Evolutionary conservation across 2,329 filamentous ascomycete genomes (phyloP), one percentile per base, ranked within the genome.

Genomic region (Trichoderma semiorbis): DNA sequence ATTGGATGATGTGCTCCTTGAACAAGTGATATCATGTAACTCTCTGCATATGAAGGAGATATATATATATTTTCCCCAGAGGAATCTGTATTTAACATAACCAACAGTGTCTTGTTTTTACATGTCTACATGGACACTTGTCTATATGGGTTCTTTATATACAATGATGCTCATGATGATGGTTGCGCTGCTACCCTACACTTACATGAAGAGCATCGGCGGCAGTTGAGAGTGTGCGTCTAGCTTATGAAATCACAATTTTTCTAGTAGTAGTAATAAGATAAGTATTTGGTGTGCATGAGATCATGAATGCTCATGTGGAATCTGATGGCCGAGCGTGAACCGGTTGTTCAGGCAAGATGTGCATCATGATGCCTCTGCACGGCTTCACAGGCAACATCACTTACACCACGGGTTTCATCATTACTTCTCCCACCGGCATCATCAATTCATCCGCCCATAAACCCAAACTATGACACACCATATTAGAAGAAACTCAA

Each of bases 31-130:
- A 24, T 24, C n/a, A 53, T 24, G 3, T 7, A 3, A 53, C 3
- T 53, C n/a, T 21, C 11, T 53, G 2, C 47, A 24, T 53, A 1
- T 7, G 47, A 53, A 14, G 2, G 21, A 14, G 3, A 0, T 24
- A 21, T n/a, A n/a, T n/a, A n/a, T n/a, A n/a, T n/a, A n/a, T n/a
- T n/a, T 0, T 7, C 12, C 3, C 5, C 21, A 1, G 1, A 3
- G 21, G n/a, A 11, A 14, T 24, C 1, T 24, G 11, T 24, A 24
- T 10, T 2, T 1, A 11, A 50, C 5, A 53, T 24, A 6, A 2
- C 1, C 1, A 53, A 14, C 11, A 24, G 5, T 24, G 1, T 53
- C 21, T 43, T 43, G 16, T 8, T 43, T 43, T 43, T 53, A 24
- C n/a, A 3, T 50, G 43, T 21, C 36, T 39, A 18, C 36, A 50